These are phyloP conservation scores for Coniochaeta ligniaria DNA, from an alignment of 2,329 filamentous ascomycete species.

Conservation along the genomic window DNA sequence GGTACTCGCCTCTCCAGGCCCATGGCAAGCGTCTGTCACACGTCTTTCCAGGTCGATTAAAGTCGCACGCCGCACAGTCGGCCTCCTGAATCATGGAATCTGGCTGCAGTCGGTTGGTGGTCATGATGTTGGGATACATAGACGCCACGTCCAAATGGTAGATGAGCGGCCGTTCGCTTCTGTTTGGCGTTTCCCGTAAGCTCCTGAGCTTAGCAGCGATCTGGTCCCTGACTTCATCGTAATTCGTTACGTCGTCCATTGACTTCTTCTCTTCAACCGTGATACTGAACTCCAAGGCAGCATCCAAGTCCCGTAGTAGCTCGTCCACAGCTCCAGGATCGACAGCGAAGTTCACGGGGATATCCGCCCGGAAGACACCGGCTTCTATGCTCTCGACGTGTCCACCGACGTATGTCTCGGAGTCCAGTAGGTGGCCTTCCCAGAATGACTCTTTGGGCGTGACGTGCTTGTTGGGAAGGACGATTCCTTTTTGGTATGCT, in stretches of 20 bases:
- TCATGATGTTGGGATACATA: constrained; percentile 99
- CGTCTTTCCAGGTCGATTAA: constrained; percentile 94
- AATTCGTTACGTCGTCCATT: constrained; percentile 72
- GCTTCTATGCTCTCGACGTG: constrained; percentile 99
- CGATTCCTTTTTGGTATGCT: constrained; percentile 85
- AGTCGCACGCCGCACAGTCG: constrained; percentile 95
- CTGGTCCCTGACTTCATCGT: constrained; percentile 76
- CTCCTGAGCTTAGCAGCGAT: constrained; percentile 65
- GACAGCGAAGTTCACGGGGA: constrained; percentile 89
- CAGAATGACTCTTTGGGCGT: constrained; percentile 89
- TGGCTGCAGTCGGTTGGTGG: constrained; percentile 91
- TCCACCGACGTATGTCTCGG: constrained; percentile 95
- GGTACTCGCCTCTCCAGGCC: constrained; percentile 96
- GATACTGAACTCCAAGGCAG: constrained; percentile 81
- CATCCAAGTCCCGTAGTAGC: constrained; percentile 76
- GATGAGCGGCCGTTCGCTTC: constrained; percentile 80
- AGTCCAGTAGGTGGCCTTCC: constrained; percentile 92
- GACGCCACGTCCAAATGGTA: constrained; percentile 98
- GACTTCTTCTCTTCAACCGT: constrained; percentile 78
- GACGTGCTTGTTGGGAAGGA: constrained; percentile 93
- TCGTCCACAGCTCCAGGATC: constrained; percentile 87
- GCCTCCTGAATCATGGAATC: constrained; percentile 99
- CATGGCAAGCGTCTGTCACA: constrained; percentile 92
- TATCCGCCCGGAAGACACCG: constrained; percentile 92
- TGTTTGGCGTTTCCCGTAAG: constrained; percentile 76